phyloP scores from a whole-genome alignment of 441 rosid genomes.

The Breynia disticha region DNA sequence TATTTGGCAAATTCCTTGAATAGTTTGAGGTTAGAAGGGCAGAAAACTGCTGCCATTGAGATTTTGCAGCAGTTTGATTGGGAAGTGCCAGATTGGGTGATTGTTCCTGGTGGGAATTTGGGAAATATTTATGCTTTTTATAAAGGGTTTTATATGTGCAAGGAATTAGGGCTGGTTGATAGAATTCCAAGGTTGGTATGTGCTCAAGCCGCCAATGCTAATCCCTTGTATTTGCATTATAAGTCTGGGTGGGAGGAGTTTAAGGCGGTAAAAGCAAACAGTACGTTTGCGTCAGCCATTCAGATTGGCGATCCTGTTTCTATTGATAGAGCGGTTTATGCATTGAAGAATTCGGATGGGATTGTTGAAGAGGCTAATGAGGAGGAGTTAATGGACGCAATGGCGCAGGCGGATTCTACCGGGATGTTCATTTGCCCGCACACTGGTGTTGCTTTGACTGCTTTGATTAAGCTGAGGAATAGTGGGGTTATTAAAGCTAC shows the following conservation, averaged over 20 bases:
- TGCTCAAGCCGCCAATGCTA: conserved; percentile 52
- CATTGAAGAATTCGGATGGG: conserved; percentile 33
- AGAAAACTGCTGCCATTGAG: conserved; percentile 50
- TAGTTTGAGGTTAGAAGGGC: conserved; percentile 49
- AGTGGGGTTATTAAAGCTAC: conserved; percentile 36
- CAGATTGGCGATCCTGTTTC: conserved; percentile 59
- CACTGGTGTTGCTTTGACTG: conserved; percentile 52
- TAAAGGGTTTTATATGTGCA: conserved; percentile 51
- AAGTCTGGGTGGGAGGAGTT: conserved; percentile 43
- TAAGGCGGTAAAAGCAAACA: conserved; percentile 32
- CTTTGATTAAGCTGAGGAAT: conserved; percentile 40
- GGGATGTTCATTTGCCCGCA: conserved; percentile 57
- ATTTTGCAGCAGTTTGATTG: conserved; percentile 58
- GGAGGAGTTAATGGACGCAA: conserved; percentile 53
- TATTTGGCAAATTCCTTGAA: conserved; percentile 49
- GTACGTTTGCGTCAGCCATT: conserved; percentile 50
- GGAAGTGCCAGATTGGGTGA: conserved; percentile 58
- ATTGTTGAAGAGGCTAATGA: conserved; percentile 44
- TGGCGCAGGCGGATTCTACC: conserved; percentile 41
- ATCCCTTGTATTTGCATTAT: conserved; percentile 42
- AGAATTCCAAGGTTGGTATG: conserved; percentile 46
- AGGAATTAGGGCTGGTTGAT: conserved; percentile 43
- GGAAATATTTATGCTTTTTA: conserved; percentile 54
- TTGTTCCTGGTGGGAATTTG: conserved; percentile 51
- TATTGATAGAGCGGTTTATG: conserved; percentile 47